Conservation (phyloP, 73 alveolate species). For the Durusdinium trenchii region DNA sequence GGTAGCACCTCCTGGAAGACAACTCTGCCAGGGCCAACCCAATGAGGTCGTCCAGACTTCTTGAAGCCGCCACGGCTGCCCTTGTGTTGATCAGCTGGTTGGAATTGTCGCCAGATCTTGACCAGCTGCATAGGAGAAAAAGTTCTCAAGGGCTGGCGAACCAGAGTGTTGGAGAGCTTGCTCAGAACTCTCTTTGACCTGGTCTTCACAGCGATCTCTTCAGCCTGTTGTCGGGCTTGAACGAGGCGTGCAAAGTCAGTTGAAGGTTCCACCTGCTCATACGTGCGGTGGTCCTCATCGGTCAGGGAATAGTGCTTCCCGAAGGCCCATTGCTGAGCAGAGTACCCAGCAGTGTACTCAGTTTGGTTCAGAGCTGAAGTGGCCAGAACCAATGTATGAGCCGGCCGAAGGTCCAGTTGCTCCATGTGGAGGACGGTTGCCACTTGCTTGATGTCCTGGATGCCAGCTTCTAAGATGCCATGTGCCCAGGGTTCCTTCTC, state of each 20-base stretch:
- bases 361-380: background rate
- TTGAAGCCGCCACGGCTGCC: background rate
- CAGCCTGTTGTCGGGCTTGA: background rate
- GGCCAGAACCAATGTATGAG: background rate
- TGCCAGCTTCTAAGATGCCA: background rate
- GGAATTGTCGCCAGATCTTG: background rate
- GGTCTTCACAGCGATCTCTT: background rate
- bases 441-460: background rate
- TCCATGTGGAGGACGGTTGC: background rate
- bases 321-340: background rate
- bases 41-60: background rate
- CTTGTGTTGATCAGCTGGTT: background rate
- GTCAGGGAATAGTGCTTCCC: background rate
- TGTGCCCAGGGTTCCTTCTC: conserved; percentile 16
- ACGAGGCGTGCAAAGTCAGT: background rate
- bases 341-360: background rate
- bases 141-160: background rate
- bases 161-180: background rate
- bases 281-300: background rate
- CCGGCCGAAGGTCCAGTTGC: background rate
- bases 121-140: background rate
- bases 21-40: conserved; percentile 5
- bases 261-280: background rate
- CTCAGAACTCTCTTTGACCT: background rate
- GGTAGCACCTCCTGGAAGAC: background rate